A percentile compares a stretch with the other conserved stretches of the same genome.
Evolutionary conservation across 345 rosid species (phyloP).

Genomic region (Chamaenerion angustifolium): DNA sequence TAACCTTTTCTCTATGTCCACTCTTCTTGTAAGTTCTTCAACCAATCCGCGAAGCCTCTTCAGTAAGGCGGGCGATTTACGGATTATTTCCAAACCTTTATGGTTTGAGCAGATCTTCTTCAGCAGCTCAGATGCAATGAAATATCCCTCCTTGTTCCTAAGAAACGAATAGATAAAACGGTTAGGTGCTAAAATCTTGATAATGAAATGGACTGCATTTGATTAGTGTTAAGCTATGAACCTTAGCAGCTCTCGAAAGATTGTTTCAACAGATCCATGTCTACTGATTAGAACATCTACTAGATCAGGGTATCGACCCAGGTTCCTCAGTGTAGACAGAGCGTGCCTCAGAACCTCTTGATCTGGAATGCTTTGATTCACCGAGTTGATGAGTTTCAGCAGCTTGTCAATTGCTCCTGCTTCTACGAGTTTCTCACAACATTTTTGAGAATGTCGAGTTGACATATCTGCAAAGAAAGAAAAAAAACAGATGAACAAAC

Average conservation of each 20-base stretch:
- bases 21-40: conserved; percentile 58
- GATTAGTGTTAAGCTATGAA: conserved; percentile 6
- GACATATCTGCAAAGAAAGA: conserved; percentile 38
- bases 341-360: conserved; percentile 76
- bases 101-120: conserved; percentile 43
- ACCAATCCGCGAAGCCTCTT: conserved; percentile 53
- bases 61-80: conserved; percentile 39
- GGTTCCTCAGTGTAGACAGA: conserved; percentile 63
- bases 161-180: conserved; percentile 1
- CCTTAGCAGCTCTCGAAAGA: conserved; percentile 68
- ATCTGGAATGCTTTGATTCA: conserved; percentile 83
- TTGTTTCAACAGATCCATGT: conserved; percentile 43
- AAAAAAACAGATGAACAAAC: neutral
- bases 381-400: conserved; percentile 48
- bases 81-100: conserved; percentile 39
- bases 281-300: conserved; percentile 38
- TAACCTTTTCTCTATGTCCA: conserved; percentile 24
- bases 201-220: neutral
- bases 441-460: conserved; percentile 61
- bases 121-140: conserved; percentile 55
- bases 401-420: conserved; percentile 68
- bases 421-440: conserved; percentile 77
- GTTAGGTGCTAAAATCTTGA: neutral
- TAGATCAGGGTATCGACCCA: conserved; percentile 52
- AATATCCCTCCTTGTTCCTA: conserved; percentile 90